Conservation (phyloP, 768 basidiomycete species). For the Tephrocybe sp. region DNA sequence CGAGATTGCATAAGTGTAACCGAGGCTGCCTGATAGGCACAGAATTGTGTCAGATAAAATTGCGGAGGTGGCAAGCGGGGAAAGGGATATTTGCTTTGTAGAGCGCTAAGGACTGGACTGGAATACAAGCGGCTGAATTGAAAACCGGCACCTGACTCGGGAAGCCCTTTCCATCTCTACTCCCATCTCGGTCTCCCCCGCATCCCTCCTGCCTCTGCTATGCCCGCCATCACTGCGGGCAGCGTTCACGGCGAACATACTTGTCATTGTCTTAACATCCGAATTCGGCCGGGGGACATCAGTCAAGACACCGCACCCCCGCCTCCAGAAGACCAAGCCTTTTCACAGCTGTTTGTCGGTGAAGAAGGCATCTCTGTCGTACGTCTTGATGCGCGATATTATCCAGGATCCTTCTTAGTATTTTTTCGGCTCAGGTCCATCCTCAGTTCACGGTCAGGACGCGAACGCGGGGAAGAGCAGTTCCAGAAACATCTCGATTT, state of each 20-base stretch:
- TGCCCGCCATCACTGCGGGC: constrained; percentile 27
- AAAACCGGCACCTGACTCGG: constrained; percentile 37
- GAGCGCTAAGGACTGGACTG: background rate
- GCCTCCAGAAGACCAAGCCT: constrained; percentile 39
- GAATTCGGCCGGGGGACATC: constrained; percentile 40
- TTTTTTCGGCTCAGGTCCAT: constrained; percentile 46
- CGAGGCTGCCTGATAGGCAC: constrained; percentile 1
- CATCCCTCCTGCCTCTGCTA: constrained; percentile 16
- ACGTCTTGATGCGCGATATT: constrained; percentile 23
- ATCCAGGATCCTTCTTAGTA: constrained; percentile 4
- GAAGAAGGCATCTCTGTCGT: constrained; percentile 69
- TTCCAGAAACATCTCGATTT: constrained; percentile 44
- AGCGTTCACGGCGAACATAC: constrained; percentile 34
- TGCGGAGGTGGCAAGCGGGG: constrained; percentile 12
- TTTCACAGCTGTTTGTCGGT: constrained; percentile 56
- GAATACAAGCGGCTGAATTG: constrained; percentile 2
- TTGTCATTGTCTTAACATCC: constrained; percentile 74
- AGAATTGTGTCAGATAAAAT: constrained; percentile 2
- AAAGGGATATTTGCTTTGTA: constrained; percentile 4
- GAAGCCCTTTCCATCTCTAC: constrained; percentile 27
- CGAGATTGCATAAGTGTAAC: background rate
- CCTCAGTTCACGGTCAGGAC: constrained; percentile 69
- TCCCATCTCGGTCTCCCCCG: constrained; percentile 16
- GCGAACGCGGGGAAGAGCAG: constrained; percentile 41
- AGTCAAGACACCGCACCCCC: constrained; percentile 29